phyloP scores from a whole-genome alignment of 2,329 filamentous ascomycete species.

The Penicillium paneum region DNA sequence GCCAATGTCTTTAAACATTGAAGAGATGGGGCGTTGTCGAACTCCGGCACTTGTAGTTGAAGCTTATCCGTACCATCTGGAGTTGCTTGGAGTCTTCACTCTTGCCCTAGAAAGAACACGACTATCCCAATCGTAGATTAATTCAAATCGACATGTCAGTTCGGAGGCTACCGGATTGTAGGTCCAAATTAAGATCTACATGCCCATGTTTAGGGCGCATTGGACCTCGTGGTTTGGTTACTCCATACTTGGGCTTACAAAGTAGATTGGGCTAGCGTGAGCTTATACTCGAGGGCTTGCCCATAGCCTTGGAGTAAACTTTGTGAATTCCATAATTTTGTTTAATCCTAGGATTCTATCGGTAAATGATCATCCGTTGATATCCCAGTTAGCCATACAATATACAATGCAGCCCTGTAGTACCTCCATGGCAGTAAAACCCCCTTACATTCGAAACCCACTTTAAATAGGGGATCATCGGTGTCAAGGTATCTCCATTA shows the following conservation, averaged over 20 bases:
- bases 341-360: background rate
- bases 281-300: background rate
- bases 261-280: background rate
- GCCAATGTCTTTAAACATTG: background rate
- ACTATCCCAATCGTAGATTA: background rate
- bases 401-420: background rate
- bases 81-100: background rate
- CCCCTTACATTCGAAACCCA: background rate
- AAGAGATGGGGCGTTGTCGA: background rate
- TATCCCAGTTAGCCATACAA: too few species aligned
- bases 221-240: background rate
- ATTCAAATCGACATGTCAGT: background rate
- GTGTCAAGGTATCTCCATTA: background rate
- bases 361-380: too few species aligned
- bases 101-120: background rate
- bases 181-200: slow-evolving; percentile 6
- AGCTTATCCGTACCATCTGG: background rate
- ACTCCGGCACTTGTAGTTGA: background rate
- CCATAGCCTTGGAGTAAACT: background rate
- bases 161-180: background rate
- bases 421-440: background rate
- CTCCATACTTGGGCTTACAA: background rate
- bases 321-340: background rate
- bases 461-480: background rate
- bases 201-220: background rate